Evolutionary conservation across 768 basidiomycete genomes (phyloP).

Genomic region (Tremella mesenterica): DNA sequence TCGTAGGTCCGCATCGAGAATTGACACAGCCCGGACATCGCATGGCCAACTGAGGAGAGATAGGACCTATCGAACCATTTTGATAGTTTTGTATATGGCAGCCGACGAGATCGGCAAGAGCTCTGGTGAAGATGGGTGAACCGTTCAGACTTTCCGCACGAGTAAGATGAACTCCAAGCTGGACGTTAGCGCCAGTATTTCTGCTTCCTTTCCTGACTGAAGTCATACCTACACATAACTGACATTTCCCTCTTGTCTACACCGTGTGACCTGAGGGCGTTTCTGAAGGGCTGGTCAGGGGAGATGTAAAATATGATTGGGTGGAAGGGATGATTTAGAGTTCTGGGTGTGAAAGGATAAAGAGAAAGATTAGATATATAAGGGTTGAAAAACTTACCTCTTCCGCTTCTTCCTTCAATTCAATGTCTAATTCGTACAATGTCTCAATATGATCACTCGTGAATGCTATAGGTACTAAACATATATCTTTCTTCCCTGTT

Average conservation of each 20-base stretch:
- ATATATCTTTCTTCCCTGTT: slow-evolving; percentile 47
- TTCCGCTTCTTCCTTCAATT: slow-evolving; percentile 81
- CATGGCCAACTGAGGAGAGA: slow-evolving; percentile 69
- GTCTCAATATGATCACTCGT: slow-evolving; percentile 99
- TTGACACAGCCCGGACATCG: slow-evolving; percentile 93
- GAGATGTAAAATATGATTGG: too few relatives aligned
- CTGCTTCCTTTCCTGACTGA: too few relatives aligned
- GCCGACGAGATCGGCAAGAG: slow-evolving; percentile 80
- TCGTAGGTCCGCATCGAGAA: slow-evolving; percentile 73
- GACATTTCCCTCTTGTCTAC: too few relatives aligned
- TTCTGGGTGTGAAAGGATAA: too few relatives aligned
- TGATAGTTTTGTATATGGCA: slow-evolving; percentile 63
- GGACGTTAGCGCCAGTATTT: slow-evolving; percentile 3
- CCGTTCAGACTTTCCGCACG: slow-evolving; percentile 88
- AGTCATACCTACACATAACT: too few relatives aligned
- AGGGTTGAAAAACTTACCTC: slow-evolving; percentile 59
- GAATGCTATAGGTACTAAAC: slow-evolving; percentile 93
- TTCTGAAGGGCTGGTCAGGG: too few relatives aligned
- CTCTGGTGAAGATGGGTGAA: slow-evolving; percentile 90
- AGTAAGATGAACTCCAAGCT: slow-evolving; percentile 85
- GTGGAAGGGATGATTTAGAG: too few relatives aligned
- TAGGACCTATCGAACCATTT: slow-evolving; percentile 54
- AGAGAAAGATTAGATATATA: neutral
- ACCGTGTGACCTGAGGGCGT: too few relatives aligned
- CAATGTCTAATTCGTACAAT: slow-evolving; percentile 86